Conservation (phyloP, 805 yeast species). For the Brettanomyces bruxellensis region DNA sequence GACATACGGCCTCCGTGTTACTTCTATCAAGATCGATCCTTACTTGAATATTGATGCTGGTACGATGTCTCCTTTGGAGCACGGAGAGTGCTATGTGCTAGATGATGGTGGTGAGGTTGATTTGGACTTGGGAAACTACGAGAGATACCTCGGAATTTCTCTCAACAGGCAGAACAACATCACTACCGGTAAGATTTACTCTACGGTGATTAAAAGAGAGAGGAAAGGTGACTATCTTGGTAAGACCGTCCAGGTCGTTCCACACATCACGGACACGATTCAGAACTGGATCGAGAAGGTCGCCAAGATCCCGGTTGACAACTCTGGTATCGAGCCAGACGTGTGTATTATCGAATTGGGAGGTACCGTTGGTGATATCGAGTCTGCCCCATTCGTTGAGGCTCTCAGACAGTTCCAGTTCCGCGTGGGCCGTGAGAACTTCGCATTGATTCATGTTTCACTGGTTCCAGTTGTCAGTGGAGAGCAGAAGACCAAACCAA, state of each 20-base stretch:
- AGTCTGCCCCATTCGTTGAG: constrained; percentile 97
- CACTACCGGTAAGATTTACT: constrained; percentile 96
- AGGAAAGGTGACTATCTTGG: constrained; percentile 97
- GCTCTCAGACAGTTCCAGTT: constrained; percentile 98
- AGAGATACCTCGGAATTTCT: constrained; percentile 89
- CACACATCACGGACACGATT: constrained; percentile 93
- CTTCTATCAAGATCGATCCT: constrained; percentile 97
- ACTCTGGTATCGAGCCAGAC: constrained; percentile 82
- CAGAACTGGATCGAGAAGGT: constrained; percentile 98
- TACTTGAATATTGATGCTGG: constrained; percentile 99
- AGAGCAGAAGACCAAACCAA: constrained; percentile 98
- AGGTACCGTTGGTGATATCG: constrained; percentile 99
- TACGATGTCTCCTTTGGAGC: constrained; percentile 98
- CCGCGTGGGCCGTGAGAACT: constrained; percentile 88
- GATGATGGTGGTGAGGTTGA: constrained; percentile 99
- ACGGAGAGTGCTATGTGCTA: constrained; percentile 96
- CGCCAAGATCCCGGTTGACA: constrained; percentile 84
- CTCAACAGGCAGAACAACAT: constrained; percentile 91
- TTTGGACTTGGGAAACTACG: constrained; percentile 95
- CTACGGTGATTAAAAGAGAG: constrained; percentile 87
- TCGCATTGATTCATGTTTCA: constrained; percentile 93
- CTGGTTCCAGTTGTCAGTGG: constrained; percentile 97
- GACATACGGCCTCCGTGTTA: constrained; percentile 88
- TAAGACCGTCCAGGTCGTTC: constrained; percentile 99
- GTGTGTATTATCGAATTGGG: constrained; percentile 96